Evolutionary conservation across 257 asterid genomes (phyloP).

Genomic region (Solanum dulcamara): DNA sequence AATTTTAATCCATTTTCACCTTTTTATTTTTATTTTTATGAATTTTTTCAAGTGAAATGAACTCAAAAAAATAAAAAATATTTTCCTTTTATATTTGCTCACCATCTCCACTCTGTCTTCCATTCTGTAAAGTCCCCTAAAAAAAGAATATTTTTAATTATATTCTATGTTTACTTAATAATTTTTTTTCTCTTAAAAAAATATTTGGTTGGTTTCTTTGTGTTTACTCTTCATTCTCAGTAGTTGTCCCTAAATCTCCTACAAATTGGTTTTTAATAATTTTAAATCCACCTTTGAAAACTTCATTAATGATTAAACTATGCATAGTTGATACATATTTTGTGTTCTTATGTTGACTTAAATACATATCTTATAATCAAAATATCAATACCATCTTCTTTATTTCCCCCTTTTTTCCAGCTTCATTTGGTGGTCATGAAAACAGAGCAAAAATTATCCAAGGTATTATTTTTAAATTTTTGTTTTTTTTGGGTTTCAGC

Average conservation of each 20-base stretch:
- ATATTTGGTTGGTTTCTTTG: constrained; percentile 4
- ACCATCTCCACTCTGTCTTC: constrained; percentile 37
- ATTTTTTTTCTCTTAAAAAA: neutral
- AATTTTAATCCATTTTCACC: neutral
- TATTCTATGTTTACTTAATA: no score
- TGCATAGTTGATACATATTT: constrained; percentile 15
- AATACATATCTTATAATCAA: neutral
- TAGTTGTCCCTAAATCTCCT: constrained; percentile 48
- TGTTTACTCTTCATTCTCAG: constrained; percentile 13
- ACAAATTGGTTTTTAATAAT: constrained; percentile 34
- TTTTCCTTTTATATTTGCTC: constrained; percentile 13
- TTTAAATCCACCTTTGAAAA: constrained; percentile 7
- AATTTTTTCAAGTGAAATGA: neutral
- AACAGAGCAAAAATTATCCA: constrained; percentile 17
- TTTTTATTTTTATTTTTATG: neutral
- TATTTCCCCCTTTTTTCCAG: constrained; percentile 6
- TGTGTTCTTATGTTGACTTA: neutral
- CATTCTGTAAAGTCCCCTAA: constrained; percentile 46
- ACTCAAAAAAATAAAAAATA: neutral
- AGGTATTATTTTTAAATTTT: constrained; percentile 27
- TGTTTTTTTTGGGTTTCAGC: neutral
- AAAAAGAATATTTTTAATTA: no score
- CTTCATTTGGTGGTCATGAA: constrained; percentile 39
- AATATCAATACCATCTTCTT: neutral
- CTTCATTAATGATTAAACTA: constrained; percentile 7